Conservation (phyloP, 2,329 filamentous ascomycete genomes). For the Colletotrichum nymphaeae region DNA sequence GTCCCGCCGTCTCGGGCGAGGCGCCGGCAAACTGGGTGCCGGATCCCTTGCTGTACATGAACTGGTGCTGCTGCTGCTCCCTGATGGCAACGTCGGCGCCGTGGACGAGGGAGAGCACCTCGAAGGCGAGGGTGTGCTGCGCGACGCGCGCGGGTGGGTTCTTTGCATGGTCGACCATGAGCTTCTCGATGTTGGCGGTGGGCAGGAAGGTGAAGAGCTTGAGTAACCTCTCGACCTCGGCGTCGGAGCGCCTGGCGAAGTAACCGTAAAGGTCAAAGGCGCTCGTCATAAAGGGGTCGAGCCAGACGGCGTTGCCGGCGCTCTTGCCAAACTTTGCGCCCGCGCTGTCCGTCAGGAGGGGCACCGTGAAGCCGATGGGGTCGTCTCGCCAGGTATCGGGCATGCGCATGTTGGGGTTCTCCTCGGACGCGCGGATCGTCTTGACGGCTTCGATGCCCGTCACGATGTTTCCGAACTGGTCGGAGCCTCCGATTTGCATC, state of each 20-base stretch:
- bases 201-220: constrained; percentile 94
- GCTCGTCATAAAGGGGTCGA: constrained; percentile 83
- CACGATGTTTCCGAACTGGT: constrained; percentile 97
- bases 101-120: constrained; percentile 85
- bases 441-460: constrained; percentile 89
- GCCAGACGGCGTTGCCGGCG: constrained; percentile 93
- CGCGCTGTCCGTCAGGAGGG: constrained; percentile 84
- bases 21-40: not conserved
- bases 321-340: constrained; percentile 96
- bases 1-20: constrained; percentile 24
- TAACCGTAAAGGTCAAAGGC: constrained; percentile 91
- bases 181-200: constrained; percentile 69
- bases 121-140: constrained; percentile 84
- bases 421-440: constrained; percentile 71
- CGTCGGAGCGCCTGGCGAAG: constrained; percentile 85
- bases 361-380: constrained; percentile 90
- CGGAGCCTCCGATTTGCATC: constrained; percentile 93
- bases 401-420: constrained; percentile 54
- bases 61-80: constrained; percentile 67
- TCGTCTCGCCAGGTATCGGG: constrained; percentile 58
- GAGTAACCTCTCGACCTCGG: constrained; percentile 83
- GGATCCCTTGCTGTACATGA: constrained; percentile 56
- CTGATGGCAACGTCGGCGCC: constrained; percentile 72
- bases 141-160: constrained; percentile 80
- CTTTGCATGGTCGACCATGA: constrained; percentile 75